Conservation (phyloP, 441 rosid species). For the Mallotus repandus region DNA sequence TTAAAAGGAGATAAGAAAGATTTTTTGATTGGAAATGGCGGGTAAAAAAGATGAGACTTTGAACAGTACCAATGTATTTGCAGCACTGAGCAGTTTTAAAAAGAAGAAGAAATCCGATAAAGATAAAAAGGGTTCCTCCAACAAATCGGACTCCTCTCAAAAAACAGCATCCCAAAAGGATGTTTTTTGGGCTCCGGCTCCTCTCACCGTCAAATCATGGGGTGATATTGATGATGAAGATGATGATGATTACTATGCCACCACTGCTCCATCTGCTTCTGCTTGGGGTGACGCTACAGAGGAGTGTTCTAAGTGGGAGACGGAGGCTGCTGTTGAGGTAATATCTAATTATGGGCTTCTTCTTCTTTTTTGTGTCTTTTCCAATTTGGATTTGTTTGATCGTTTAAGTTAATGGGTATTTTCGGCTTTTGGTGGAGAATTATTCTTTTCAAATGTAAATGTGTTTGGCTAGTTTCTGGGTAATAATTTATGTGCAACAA, state of each 20-base stretch:
- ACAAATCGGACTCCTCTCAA: conserved; percentile 29
- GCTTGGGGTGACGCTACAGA: conserved; percentile 44
- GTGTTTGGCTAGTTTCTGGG: too few relatives aligned
- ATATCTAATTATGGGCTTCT: not conserved
- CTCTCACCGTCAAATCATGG: conserved; percentile 67
- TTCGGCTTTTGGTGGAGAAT: not conserved
- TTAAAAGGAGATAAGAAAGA: too few relatives aligned
- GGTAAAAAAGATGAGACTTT: conserved; percentile 66
- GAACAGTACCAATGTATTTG: conserved; percentile 71
- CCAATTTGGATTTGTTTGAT: not conserved
- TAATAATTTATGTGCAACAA: too few relatives aligned
- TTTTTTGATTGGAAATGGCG: conserved; percentile 16
- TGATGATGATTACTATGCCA: conserved; percentile 76
- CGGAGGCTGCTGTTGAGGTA: conserved; percentile 46
- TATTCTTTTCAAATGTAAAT: too few relatives aligned
- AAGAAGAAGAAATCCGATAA: conserved; percentile 82
- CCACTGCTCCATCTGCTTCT: conserved; percentile 53
- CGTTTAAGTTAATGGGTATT: not conserved
- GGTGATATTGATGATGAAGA: conserved; percentile 80
- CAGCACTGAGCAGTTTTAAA: conserved; percentile 70
- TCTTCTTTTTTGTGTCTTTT: not conserved
- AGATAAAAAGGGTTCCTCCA: conserved; percentile 41
- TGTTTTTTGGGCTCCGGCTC: conserved; percentile 73
- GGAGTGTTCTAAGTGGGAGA: conserved; percentile 26
- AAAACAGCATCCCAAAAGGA: conserved; percentile 37